Evolutionary conservation across 176 grass and related monocot genomes (phyloP), one percentile per base, ranked within the genome.

Genomic region (Thinopyrum elongatum): DNA sequence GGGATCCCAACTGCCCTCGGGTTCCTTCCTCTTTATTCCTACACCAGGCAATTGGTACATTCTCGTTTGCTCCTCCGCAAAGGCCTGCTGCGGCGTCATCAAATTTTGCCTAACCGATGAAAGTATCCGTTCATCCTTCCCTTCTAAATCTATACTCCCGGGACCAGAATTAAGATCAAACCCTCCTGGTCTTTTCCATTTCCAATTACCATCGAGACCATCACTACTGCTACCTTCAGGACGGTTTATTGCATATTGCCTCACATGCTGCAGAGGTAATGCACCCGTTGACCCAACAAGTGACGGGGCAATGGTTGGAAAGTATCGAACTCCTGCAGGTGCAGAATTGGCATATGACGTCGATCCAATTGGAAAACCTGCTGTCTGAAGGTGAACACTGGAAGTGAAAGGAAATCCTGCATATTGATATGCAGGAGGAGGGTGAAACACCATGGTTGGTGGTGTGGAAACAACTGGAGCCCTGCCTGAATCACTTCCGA

Each of bases 151-250:
- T 58, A 72, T 63, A 87, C 66, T 87, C 68, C 88, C 93, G 38
- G 93, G 93, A 55, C 96, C 96, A 26, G 90, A 91, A 75, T 98
- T 98, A 30, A 98, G 92, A 89, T 98, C 96, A 63, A 98, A 87
- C 12, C 93, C 49, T 53, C 93, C 70, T 94, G 96, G 96, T 33
- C 93, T 95, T 78, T 64, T 86, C 91, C 93, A 95, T 82, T 86
- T 92, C 65, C 85, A 80, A 55, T 70, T 92, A 65, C 49, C 87
- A 8, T 93, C 94, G 70, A 88, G 90, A 59, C 78, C 90, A 78
- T 82, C 71, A 15, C 84, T 91, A 19, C 86, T 94, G 69, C 86
- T 89, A 74, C 93, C 80, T 85, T 98, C 96, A 63, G 89, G 81
- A 72, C 90, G 84, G 88, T 83, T 95, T 63, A 95, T 95, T 34